These are phyloP conservation scores for Forsythia suspensa DNA, from an alignment of 257 asterid genomes.

Conservation along the genomic window DNA sequence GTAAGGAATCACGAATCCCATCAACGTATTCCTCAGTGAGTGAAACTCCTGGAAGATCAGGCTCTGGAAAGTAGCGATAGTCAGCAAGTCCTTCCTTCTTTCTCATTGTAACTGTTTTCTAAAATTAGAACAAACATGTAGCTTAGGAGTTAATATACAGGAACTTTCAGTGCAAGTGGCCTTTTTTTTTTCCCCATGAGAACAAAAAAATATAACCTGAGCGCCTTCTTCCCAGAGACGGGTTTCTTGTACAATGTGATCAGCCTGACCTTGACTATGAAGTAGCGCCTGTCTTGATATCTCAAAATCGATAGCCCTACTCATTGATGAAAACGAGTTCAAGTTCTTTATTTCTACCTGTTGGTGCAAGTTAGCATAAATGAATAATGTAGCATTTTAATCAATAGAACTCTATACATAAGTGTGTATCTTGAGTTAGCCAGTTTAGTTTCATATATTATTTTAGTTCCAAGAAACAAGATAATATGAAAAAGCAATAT, in stretches of 20 bases:
- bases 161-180: neutral
- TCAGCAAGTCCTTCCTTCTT: conserved; percentile 98
- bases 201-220: conserved; percentile 64
- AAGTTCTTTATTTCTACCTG: conserved; percentile 97
- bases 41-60: conserved; percentile 92
- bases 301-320: conserved; percentile 95
- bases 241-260: conserved; percentile 92
- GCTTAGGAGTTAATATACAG: conserved; percentile 14
- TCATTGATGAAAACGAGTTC: conserved; percentile 91
- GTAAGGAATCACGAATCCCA: conserved; percentile 59
- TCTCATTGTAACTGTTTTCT: conserved; percentile 97
- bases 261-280: conserved; percentile 74
- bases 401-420: neutral
- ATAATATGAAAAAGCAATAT: conserved; percentile 14
- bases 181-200: neutral
- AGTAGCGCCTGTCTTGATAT: conserved; percentile 84
- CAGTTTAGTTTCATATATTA: conserved; percentile 5
- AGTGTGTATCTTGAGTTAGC: neutral
- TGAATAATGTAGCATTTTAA: neutral
- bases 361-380: conserved; percentile 20
- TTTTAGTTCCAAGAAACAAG: conserved; percentile 9
- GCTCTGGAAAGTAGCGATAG: conserved; percentile 98
- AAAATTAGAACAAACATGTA: conserved; percentile 26
- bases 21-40: conserved; percentile 65
- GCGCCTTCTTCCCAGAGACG: conserved; percentile 99